These are phyloP conservation scores for Heterobasidion occidentale DNA, from an alignment of 1,284 basidiomycete genomes.

Conservation along the genomic window DNA sequence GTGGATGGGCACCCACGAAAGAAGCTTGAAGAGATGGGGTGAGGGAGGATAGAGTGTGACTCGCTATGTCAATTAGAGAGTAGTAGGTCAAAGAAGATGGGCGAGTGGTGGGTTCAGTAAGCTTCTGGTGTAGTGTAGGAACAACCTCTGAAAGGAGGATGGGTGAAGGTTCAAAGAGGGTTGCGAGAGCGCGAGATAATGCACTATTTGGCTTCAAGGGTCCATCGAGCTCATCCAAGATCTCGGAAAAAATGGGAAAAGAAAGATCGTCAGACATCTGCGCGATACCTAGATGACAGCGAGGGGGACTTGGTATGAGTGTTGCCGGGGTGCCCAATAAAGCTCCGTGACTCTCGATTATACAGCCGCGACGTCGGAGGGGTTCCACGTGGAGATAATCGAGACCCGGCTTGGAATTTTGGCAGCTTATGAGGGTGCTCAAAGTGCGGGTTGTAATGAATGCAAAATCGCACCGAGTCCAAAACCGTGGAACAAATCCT, in stretches of 20 bases:
- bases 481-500: too few relatives aligned
- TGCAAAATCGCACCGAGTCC: too few relatives aligned
- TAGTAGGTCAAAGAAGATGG: conserved; percentile 36
- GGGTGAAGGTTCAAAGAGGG: conserved; percentile 68
- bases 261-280: conserved; percentile 2
- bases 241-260: conserved; percentile 3
- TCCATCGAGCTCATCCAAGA: conserved; percentile 5
- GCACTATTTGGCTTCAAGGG: conserved; percentile 3
- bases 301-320: not conserved
- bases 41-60: conserved; percentile 50
- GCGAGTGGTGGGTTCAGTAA: not conserved
- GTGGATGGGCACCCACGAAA: conserved; percentile 80
- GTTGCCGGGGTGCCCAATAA: not conserved
- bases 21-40: conserved; percentile 44
- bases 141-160: conserved; percentile 49
- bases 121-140: conserved; percentile 27
- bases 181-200: conserved; percentile 38
- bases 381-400: too few relatives aligned
- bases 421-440: too few relatives aligned
- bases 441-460: too few relatives aligned
- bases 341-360: too few relatives aligned
- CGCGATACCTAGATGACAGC: not conserved
- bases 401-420: too few relatives aligned
- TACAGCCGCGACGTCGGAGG: too few relatives aligned
- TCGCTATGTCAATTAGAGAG: conserved; percentile 54